Evolutionary conservation across 805 yeast genomes (phyloP), one percentile per base, ranked within the genome.

Genomic region (Trichomonascus vanleenenianus): DNA sequence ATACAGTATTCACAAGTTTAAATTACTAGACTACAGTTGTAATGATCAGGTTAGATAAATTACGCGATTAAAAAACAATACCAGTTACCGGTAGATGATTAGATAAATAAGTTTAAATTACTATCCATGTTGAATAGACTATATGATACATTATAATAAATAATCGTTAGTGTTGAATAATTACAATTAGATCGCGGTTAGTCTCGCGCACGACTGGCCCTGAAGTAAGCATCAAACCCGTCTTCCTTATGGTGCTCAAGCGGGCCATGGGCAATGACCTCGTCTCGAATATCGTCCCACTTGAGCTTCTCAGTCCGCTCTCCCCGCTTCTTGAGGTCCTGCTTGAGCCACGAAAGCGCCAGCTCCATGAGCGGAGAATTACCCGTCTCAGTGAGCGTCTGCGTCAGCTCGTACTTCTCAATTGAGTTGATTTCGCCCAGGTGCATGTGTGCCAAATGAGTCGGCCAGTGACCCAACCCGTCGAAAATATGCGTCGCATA

Each of bases 401-500:
- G 22, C 15, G 11, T 12, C 10, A 33, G 5, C 9, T 18, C 3
- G 33, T 56, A 60, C 2, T 46, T 42, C 36, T 51, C 58, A 14
- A 50, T 50, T 3, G 44, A 30, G 25, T 71, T 52, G 7, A 78
- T 72, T 19, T 64, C 60, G 1, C 97, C 97, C 44, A 77, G 74
- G 54, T 75, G 79, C 51, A 93, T 68, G 63, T 93, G 98, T 11
- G 81, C 72, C 7, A 93, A 70, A 44, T 83, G 71, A 33, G 94
- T 84, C 25, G 97, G 95, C 96, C 97, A 93, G 40, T 73, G 71
- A 11, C 86, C 87, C 47, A 93, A 73, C 0, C 98, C 98, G 58
- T 93, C 98, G 63, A 93, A 93, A 40, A 93, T 93, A 59, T 93
- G 98, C 0, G 98, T 93, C 2, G 97, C 83, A 60, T 93, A 93